Percentiles rank a stretch among this genome's conserved stretches.
Conservation (phyloP, 331 rosid genomes). For the Quercus tomentella region DNA sequence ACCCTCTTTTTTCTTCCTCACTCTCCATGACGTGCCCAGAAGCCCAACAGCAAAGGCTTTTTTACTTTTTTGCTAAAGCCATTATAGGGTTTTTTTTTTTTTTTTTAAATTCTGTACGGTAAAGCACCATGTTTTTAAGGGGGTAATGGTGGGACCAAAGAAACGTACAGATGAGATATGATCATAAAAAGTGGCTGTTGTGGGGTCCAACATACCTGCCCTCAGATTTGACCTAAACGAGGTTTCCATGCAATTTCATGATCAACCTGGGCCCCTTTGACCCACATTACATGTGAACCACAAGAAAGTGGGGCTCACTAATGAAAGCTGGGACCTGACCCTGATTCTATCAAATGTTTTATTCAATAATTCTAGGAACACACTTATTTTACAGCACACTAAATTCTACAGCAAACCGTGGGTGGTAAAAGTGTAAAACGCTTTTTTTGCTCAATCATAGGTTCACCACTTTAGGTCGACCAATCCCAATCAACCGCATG, state of each 20-base stretch:
- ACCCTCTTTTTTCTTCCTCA: not conserved
- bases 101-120: conserved; percentile 23
- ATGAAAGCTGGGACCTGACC: no score
- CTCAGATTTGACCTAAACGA: not conserved
- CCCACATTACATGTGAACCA: conserved; percentile 13
- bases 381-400: no score
- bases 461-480: no score
- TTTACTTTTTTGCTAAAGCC: conserved; percentile 16
- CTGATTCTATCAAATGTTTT: no score
- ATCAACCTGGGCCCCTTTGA: not conserved
- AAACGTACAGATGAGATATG: not conserved
- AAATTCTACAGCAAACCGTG: no score
- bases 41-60: conserved; percentile 26
- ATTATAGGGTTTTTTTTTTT: not conserved
- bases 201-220: not conserved
- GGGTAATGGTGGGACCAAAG: conserved; percentile 7
- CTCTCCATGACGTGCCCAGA: conserved; percentile 30
- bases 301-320: not conserved
- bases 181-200: not conserved
- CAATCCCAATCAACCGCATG: no score
- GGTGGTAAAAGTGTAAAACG: no score
- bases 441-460: no score
- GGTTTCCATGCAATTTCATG: not conserved
- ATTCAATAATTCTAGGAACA: no score
- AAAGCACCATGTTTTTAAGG: conserved; percentile 1